These are phyloP conservation scores for Cryphonectria japonica DNA, from an alignment of 2,329 filamentous ascomycete genomes.

Conservation along the genomic window DNA sequence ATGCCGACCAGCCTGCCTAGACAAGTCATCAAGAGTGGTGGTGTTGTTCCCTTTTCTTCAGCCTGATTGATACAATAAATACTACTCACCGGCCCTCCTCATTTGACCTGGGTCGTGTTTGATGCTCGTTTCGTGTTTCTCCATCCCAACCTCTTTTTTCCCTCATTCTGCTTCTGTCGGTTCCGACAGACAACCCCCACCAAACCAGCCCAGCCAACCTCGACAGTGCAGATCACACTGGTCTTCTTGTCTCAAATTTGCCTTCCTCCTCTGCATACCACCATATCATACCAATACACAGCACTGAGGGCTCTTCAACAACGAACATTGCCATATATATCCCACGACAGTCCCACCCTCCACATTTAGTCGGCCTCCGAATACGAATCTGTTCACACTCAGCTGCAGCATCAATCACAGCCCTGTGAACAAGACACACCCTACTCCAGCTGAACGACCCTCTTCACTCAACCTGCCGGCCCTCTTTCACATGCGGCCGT, in stretches of 20 bases:
- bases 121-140: neutral
- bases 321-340: neutral
- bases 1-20: neutral
- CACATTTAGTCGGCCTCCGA: neutral
- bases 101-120: neutral
- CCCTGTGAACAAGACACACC: neutral
- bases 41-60: neutral
- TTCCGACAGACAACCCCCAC: neutral
- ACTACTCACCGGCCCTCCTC: neutral
- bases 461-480: neutral
- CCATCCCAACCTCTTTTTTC: neutral
- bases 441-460: too few species aligned
- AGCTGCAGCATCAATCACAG: neutral
- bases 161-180: neutral
- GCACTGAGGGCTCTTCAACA: neutral
- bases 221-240: neutral
- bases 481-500: neutral
- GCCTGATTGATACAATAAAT: constrained; percentile 1
- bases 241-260: neutral
- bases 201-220: neutral
- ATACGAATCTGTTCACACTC: neutral
- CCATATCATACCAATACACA: neutral
- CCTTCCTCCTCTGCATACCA: neutral
- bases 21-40: neutral
- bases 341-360: neutral